phyloP scores from a whole-genome alignment of 805 yeast species.

The Wickerhamomyces ciferrii region DNA sequence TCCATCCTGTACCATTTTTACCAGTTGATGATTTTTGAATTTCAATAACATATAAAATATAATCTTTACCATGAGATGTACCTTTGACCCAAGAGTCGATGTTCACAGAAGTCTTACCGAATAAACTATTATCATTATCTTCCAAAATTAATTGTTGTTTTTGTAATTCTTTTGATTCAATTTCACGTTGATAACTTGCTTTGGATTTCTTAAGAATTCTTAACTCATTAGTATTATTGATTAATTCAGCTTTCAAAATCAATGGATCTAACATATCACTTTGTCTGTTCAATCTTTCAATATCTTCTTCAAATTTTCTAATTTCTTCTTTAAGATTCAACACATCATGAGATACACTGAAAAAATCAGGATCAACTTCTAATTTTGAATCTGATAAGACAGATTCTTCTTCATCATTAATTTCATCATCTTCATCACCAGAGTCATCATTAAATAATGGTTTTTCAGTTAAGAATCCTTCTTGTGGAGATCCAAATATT shows the following conservation, averaged over 20 bases:
- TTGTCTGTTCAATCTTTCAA: conserved; percentile 57
- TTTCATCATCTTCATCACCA: conserved; percentile 9
- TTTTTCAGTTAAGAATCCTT: conserved; percentile 17
- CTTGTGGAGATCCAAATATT: conserved; percentile 18
- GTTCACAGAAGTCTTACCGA: conserved; percentile 52
- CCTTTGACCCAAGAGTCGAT: conserved; percentile 45
- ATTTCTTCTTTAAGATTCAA: conserved; percentile 65
- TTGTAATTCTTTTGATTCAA: conserved; percentile 67
- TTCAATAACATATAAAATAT: conserved; percentile 69
- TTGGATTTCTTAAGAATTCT: conserved; percentile 65
- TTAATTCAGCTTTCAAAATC: conserved; percentile 75
- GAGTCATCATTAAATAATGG: conserved; percentile 19
- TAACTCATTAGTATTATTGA: conserved; percentile 68
- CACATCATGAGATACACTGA: conserved; percentile 65
- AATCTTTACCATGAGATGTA: conserved; percentile 52
- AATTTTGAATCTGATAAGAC: conserved; percentile 14
- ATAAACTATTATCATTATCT: conserved; percentile 75
- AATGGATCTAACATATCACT: conserved; percentile 60
- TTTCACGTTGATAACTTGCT: conserved; percentile 61
- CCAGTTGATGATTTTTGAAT: conserved; percentile 52
- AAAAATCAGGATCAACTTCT: conserved; percentile 30
- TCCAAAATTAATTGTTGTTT: conserved; percentile 79
- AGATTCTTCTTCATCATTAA: conserved; percentile 6
- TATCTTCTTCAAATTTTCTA: conserved; percentile 47
- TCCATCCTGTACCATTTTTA: conserved; percentile 69